Base-by-base conservation (phyloP, 306 rosid genomes). In the Cotoneaster glaucophyllus region DNA sequence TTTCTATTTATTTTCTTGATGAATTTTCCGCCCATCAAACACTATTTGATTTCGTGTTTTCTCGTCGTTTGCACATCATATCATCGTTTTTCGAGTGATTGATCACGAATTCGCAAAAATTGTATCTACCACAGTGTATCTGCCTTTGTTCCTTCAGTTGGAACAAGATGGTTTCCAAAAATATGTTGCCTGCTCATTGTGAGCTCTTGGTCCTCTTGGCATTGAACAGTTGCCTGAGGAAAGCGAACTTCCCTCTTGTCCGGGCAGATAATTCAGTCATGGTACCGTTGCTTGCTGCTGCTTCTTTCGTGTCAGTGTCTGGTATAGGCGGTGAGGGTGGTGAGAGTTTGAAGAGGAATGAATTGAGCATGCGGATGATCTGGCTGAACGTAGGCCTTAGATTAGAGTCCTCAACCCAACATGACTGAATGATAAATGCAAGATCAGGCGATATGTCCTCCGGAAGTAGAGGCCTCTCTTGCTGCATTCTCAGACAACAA, bases 391-490 rank as follows among this genome's bases (percentile, higher is more conserved):
- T 90, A 0, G 97, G 98, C 87, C 98, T 84, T 88, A 88, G 9
- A 86, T 91, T 87, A 25, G 98, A 82, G 79, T 91, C 98, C 84
- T 93, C 98, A 26, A 93, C 98, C 98, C 98, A 93, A 76, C 98
- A 90, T 29, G 98, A 91, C 69, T 93, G 98, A 70, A 93, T 88
- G 80, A 93, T 77, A 69, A 86, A 93, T 50, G 92, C 91, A 15
- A 93, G 89, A 64, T 93, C 96, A 8, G 93, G 87, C 64, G 97
- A 83, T 77, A 90, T 77, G 71, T 91, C 91, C 70, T 86, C 97
- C 1, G 98, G 92, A 80, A 93, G 77, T 73, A 21, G 71, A 13
- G 98, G 98, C 89, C 98, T 88, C 86, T 83, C 97, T 77, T 91
- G 97, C 97, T 93, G 96, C 96, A 85, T 82, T 75, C 74, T 77